phyloP scores from a whole-genome alignment of 495 filamentous ascomycete species.

The Trichoderma erinaceum region DNA sequence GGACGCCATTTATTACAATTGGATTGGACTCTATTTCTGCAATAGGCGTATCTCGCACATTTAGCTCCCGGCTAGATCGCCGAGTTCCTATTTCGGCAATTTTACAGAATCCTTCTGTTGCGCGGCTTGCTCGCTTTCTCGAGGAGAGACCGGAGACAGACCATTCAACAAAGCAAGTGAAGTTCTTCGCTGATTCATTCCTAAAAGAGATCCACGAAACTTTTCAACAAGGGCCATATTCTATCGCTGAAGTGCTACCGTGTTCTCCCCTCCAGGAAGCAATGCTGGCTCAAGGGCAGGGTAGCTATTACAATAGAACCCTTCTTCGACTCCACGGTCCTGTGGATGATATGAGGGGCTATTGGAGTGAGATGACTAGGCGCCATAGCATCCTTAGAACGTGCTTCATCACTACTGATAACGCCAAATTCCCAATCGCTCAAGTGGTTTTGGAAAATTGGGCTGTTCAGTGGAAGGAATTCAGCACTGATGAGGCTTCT shows the following conservation, averaged over 20 bases:
- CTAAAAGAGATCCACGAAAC: conserved; percentile 26
- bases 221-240: conserved; percentile 29
- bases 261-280: conserved; percentile 79
- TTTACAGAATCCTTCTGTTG: conserved; percentile 53
- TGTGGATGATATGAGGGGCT: conserved; percentile 21
- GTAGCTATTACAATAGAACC: conserved; percentile 40
- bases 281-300: conserved; percentile 56
- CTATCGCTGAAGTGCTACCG: conserved; percentile 54
- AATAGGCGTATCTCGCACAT: conserved; percentile 54
- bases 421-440: conserved; percentile 44
- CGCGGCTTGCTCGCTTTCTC: conserved; percentile 41
- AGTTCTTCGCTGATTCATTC: conserved; percentile 35
- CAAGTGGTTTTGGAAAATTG: conserved; percentile 49
- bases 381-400: conserved; percentile 62
- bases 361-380: conserved; percentile 47
- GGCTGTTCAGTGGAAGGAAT: conserved; percentile 28
- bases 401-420: conserved; percentile 50
- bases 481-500: conserved; percentile 18
- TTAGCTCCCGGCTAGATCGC: conserved; percentile 37
- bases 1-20: conserved; percentile 43
- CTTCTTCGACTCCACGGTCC: conserved; percentile 31
- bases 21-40: conserved; percentile 80
- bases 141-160: neutral
- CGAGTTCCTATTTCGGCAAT: conserved; percentile 56
- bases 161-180: conserved; percentile 12